These are phyloP conservation scores for Termitomyces sp. DNA, from an alignment of 768 basidiomycete species.

Conservation along the genomic window DNA sequence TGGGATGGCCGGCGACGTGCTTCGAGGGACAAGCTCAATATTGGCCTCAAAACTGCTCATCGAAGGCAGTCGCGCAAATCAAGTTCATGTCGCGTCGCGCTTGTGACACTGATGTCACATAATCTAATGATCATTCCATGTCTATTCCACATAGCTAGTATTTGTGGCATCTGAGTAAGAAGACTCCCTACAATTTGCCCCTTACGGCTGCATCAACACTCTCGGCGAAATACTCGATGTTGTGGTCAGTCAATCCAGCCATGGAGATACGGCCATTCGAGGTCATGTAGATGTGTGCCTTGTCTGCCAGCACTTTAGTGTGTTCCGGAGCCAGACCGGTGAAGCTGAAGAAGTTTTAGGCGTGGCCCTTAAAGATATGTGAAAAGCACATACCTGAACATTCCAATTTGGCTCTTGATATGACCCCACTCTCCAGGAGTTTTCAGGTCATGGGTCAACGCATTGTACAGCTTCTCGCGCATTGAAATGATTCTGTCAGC, in stretches of 20 bases:
- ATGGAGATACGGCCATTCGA: constrained; percentile 89
- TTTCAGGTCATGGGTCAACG: constrained; percentile 68
- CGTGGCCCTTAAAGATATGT: neutral
- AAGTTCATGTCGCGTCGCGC: constrained; percentile 5
- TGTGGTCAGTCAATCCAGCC: constrained; percentile 80
- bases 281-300: constrained; percentile 94
- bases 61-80: neutral
- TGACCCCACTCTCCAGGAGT: constrained; percentile 96
- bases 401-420: constrained; percentile 93
- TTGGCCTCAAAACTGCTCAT: constrained; percentile 3
- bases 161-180: neutral
- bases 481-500: constrained; percentile 92
- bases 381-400: constrained; percentile 76
- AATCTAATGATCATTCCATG: neutral
- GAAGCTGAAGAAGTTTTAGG: constrained; percentile 45
- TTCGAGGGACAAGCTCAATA: constrained; percentile 13
- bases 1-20: constrained; percentile 29
- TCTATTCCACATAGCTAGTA: constrained; percentile 8
- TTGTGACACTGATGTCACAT: constrained; percentile 2
- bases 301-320: constrained; percentile 77
- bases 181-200: constrained; percentile 55
- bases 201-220: constrained; percentile 79
- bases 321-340: constrained; percentile 79
- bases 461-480: constrained; percentile 76
- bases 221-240: constrained; percentile 89